phyloP scores from a whole-genome alignment of 371 early-diverging fungal species.

The Syncephalis fuscata region DNA sequence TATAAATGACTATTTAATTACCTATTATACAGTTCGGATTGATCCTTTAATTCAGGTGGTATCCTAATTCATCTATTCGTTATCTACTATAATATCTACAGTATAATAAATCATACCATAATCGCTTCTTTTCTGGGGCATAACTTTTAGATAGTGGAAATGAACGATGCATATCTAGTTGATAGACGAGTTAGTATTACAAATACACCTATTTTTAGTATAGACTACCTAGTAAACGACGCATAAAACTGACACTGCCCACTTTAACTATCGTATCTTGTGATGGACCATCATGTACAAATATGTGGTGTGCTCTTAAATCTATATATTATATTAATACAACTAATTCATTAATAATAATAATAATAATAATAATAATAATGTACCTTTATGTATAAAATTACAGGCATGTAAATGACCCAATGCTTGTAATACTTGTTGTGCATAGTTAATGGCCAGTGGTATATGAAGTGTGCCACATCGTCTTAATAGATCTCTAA shows the following conservation, averaged over 20 bases:
- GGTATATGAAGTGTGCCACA: constrained; percentile 27
- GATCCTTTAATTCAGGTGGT: constrained; percentile 34
- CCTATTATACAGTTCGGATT: constrained; percentile 30
- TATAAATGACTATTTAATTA: background rate
- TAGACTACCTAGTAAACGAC: constrained; percentile 20
- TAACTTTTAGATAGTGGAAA: constrained; percentile 9
- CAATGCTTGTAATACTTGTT: constrained; percentile 34
- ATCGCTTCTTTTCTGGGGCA: constrained; percentile 11
- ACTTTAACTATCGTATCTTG: constrained; percentile 18
- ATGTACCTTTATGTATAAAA: constrained; percentile 36
- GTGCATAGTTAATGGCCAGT: constrained; percentile 31
- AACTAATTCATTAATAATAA: too few species aligned
- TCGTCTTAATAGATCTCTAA: constrained; percentile 22
- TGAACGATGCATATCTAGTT: constrained; percentile 19
- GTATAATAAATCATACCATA: constrained; percentile 10
- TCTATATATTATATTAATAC: background rate
- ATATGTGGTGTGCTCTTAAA: constrained; percentile 15
- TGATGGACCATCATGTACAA: constrained; percentile 9
- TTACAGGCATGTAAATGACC: constrained; percentile 34
- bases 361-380: too few species aligned
- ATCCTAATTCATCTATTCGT: constrained; percentile 12
- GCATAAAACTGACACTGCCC: constrained; percentile 24
- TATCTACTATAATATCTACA: background rate
- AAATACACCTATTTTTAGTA: background rate
- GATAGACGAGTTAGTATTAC: background rate